Base-by-base conservation (phyloP, 805 yeast genomes). In the Suhomyces prunicola region DNA sequence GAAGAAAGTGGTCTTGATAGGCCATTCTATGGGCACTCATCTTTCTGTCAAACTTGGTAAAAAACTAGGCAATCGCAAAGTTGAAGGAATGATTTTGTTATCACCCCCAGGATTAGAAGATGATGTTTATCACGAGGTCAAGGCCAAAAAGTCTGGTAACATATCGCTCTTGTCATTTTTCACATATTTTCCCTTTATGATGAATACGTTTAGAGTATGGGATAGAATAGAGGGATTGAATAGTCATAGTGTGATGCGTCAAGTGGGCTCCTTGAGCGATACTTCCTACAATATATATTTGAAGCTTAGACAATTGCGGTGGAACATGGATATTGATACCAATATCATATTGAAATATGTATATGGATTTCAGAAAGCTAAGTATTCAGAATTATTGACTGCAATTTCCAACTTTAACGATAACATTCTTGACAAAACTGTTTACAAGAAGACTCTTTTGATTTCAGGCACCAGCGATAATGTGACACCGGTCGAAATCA, bases 11-110 rank as follows among this genome's bases (percentile, higher is more conserved):
- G 70, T 82, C 2, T 60, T 86, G 24, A 66, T 86, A 5, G 92
- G 90, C 15, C 94, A 87, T 69, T 86, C 92, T 2, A 84, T 85
- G 84, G 96, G 93, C 4, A 77, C 88, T 6, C 81, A 78, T 53
- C 63, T 87, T 27, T 68, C 80, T 2, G 67, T 80, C 8, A 81
- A 80, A 54, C 66, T 82, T 24, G 78, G 74, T 4, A 61, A 65
- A 33, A 61, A 59, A 52, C 64, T 81, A 6, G 75, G 76, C 0
- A 47, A 53, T 12, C 58, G 61, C 23, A 73, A 65, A 45, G 79
- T 81, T 0, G 84, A 80, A 57, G 77, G 84, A 0, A 54, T 81
- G 42, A 67, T 79, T 4, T 65, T 83, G 26, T 60, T 83, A 46
- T 71, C 85, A 1, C 83, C 85, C 2, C 87, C 88, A 7, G 53